Base-by-base conservation (phyloP, 2,329 filamentous ascomycete species). In the Didymella pomorum region DNA sequence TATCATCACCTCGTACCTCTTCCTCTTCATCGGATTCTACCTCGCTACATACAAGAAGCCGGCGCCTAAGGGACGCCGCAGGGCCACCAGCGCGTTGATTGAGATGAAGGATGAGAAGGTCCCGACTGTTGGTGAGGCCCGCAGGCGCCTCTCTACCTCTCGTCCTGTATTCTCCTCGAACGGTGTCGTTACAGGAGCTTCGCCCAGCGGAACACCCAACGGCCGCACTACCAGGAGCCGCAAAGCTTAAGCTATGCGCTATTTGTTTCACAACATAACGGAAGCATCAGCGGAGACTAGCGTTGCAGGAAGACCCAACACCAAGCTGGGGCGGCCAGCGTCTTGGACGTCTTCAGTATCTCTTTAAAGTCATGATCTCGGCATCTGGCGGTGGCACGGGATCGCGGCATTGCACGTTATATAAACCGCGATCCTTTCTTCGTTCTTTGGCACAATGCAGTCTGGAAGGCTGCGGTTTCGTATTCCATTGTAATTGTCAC, bases 21-120 rank as follows among this genome's bases (percentile, higher is more conserved):
- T 98, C 64, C 91, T 99, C 68, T 99, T 99, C 88, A 97, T 99
- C 82, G 94, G 90, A 50, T 99, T 99, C 89, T 99, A 98, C 86
- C 86, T 96, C 70, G 93, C 93, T 67, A 99, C 94, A 62, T 99
- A 99, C 84, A 91, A 89, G 83, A 93, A 92, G 84, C 88, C 89
- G 62, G 86, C 87, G 78, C 87, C 86, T 76, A 94, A 93, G 84
- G 80, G 80, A 60, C 78, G 87, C 84, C 84, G 85, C 71, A 93
- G 89, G 70, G 91, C 91, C 72, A 93, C 91, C 79, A 95, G 94
- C 84, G 87, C 88, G 58, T 81, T 95, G 50, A 91, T 94, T 70
- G 93, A 96, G 77, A 92, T 93, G 81, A 90, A 91, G 76, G 85
- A 88, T 72, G 85, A 89, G 73, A 85, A 91, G 73, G 80, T 88